phyloP scores from a whole-genome alignment of 495 filamentous ascomycete genomes.

The Cercophora samala region DNA sequence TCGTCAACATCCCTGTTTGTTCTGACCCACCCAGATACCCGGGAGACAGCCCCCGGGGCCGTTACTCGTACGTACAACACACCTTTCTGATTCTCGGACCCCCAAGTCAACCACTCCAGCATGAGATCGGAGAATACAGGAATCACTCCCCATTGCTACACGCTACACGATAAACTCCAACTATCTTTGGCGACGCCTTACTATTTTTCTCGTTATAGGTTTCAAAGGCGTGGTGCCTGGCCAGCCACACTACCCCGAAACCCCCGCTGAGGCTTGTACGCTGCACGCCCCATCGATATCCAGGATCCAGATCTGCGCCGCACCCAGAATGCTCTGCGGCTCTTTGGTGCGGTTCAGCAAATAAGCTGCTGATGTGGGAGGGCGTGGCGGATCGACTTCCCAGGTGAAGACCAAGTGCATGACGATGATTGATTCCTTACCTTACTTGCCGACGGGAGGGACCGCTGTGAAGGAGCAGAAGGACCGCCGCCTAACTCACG shows the following conservation, averaged over 20 bases:
- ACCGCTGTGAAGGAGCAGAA: conserved; percentile 4
- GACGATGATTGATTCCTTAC: not conserved
- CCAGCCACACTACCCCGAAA: conserved; percentile 12
- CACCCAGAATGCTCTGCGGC: conserved; percentile 4
- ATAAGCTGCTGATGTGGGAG: conserved; percentile 9
- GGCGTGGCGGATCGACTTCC: not conserved
- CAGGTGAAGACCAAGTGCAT: not conserved
- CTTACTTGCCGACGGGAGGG: conserved; percentile 10
- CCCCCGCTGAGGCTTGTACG: conserved; percentile 1
- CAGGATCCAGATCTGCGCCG: conserved; percentile 3
- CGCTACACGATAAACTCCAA: not conserved
- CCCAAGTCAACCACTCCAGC: not conserved
- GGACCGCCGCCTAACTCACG: not conserved
- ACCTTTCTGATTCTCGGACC: not conserved
- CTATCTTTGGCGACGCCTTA: not conserved
- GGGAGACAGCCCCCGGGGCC: not conserved
- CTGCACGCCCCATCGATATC: conserved; percentile 10
- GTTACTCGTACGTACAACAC: not conserved
- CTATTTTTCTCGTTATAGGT: not conserved
- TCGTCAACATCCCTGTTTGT: conserved; percentile 19
- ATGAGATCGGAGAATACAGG: not conserved
- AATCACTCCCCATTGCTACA: not conserved
- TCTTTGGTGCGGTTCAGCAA: conserved; percentile 10
- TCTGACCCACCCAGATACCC: not conserved
- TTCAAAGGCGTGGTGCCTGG: not conserved